Conservation (phyloP, 495 filamentous ascomycete genomes). For the Apodospora peruviana region DNA sequence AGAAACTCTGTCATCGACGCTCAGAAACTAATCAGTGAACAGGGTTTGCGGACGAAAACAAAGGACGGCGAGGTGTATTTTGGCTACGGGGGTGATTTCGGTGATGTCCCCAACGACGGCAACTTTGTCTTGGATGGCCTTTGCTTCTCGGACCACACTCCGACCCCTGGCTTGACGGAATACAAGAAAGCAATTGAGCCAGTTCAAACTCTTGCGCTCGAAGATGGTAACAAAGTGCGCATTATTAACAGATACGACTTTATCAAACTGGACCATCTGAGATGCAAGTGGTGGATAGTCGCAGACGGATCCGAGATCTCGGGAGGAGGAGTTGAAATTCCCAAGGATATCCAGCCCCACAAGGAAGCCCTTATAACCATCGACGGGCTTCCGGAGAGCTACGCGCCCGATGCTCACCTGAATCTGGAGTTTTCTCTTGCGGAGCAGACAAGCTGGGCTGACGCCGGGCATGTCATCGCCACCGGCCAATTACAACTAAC, state of each 20-base stretch:
- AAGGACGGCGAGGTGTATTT: constrained; percentile 53
- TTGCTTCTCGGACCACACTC: constrained; percentile 52
- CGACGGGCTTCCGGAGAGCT: constrained; percentile 9
- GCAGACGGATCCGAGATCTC: constrained; percentile 25
- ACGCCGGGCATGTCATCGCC: constrained; percentile 42
- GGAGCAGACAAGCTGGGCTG: constrained; percentile 37
- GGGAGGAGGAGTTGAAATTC: constrained; percentile 27
- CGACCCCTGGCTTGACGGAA: constrained; percentile 56
- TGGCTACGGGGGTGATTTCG: constrained; percentile 70
- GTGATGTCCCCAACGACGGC: constrained; percentile 62
- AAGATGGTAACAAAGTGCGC: constrained; percentile 26
- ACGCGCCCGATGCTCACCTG: constrained; percentile 33
- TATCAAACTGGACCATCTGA: constrained; percentile 43
- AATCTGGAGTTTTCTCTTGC: constrained; percentile 39
- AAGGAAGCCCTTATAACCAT: constrained; percentile 27
- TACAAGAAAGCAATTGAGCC: constrained; percentile 63
- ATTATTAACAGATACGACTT: constrained; percentile 54
- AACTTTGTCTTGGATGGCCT: constrained; percentile 68
- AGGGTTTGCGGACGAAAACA: constrained; percentile 51
- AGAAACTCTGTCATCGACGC: background rate
- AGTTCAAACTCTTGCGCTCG: constrained; percentile 37
- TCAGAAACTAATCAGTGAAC: constrained; percentile 4
- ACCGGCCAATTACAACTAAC: constrained; percentile 44
- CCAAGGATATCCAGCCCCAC: constrained; percentile 32
- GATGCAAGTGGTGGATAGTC: constrained; percentile 40